Evolutionary conservation across 2,329 filamentous ascomycete genomes (phyloP), one percentile per base, ranked within the genome.

Genomic region (Ramularia endophylla): DNA sequence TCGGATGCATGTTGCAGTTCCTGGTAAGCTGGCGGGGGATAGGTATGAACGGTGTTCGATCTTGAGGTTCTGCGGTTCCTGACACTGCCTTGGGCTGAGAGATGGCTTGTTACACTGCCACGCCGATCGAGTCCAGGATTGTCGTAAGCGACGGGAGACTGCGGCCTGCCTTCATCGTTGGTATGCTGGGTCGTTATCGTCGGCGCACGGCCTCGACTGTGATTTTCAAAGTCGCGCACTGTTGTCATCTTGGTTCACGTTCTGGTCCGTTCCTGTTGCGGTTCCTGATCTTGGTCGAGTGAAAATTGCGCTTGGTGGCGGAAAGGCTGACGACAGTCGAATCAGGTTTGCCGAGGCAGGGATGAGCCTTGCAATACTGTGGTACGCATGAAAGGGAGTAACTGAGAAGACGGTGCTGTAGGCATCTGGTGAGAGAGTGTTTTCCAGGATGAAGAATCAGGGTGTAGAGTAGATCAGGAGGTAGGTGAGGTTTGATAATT

Each of bases 41-140:
- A 72, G 16, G 67, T 64, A 43, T 62, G 64, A 8, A 73, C 62
- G 0, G 70, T 73, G 40, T 71, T 68, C 13, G 65, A 63, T 28
- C 69, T 65, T 16, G 48, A 44, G 7, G 39, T 36, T 13, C 44
- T 52, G 15, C 48, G 34, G 30, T 44, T 36, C 12, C 43, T 35
- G 12, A 40, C 19, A 3, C 45, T 44, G n/a, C 38, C 36, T 7
- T 45, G 42, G 11, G 28, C 42, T 7, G 48, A 48, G 13, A 40
- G 43, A 31, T 32, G 38, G 16, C 46, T 48, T 12, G 19, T 22
- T 30, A 36, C 35, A 29, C 46, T 51, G 18, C n/a, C 38, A 7
- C 16, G 29, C 18, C 46, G 42, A n/a, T 40, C 40, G 28, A 36
- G 39, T 20, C 15, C 20, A 9, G 39, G 31, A 20, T 41, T 8